Evolutionary conservation across 345 rosid genomes (phyloP), one percentile per base, ranked within the genome.

Genomic region (Linum usitatissimum): DNA sequence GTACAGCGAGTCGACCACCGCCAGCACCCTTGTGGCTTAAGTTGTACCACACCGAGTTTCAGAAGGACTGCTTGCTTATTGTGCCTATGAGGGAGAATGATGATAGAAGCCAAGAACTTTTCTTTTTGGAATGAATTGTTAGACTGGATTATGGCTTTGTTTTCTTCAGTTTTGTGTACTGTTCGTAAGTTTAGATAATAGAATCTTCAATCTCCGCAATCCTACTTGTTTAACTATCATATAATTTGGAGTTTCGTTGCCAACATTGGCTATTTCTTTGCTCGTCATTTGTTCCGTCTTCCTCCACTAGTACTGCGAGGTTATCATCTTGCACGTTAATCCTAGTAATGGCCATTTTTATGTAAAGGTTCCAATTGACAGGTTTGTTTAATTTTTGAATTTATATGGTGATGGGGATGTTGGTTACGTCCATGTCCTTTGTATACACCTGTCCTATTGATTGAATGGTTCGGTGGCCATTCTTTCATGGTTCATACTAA

Each of bases 1-100:
- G 6, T 60, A 48, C 63, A 60, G 63, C 38, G 63, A 60, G 38
- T 60, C 63, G 3, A 60, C 63, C 19, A 60, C 63, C 7, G 63
- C 63, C 1, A 60, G 63, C 48, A 60, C 63, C 0, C 63, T 60
- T 12, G 63, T 60, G 23, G 63, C 63, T 18, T 60, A 60, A 31
- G 30, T 13, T 60, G 3, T 36, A 17, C 19, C 9, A 7, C 3
- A 12, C 2, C 18, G 28, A 36, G 36, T 60, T 60, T 38, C 4
- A 18, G 18, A 45, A 12, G 1, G 51, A 15, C 15, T 40, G 48
- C 48, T 40, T 40, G 8, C 48, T 40, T 1, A 12, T 40, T 7
- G 48, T 1, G 48, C 13, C 48, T 40, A 40, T 40, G 10, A 40
- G 48, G 48, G 48, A 40, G 48, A 40, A 12, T 40, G 13, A 40